A percentile compares a stretch with the other conserved stretches of the same genome.
These are phyloP conservation scores for Wickerhamomyces bovis DNA, from an alignment of 805 yeast genomes.

Conservation along the genomic window DNA sequence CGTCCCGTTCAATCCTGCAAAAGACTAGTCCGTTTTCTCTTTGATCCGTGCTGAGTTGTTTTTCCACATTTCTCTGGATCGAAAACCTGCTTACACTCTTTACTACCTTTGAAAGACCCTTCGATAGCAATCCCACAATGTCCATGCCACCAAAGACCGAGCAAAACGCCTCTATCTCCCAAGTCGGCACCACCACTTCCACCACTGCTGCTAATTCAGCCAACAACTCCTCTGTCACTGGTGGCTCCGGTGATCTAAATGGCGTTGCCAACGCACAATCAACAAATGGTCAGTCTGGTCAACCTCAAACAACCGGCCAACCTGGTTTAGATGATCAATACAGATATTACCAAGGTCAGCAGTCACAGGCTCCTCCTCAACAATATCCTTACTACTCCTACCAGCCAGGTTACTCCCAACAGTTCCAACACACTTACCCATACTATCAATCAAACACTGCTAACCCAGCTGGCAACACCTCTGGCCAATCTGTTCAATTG, in stretches of 20 bases:
- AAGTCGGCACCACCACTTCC: background rate
- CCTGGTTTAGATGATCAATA: slow-evolving; percentile 7
- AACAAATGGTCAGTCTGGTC: slow-evolving; percentile 3
- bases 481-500: slow-evolving; percentile 3
- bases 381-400: slow-evolving; percentile 11
- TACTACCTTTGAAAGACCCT: background rate
- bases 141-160: background rate
- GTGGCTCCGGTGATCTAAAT: slow-evolving; percentile 16
- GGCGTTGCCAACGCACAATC: background rate
- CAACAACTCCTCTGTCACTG: slow-evolving; percentile 23
- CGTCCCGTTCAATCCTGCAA: background rate
- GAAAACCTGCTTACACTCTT: background rate
- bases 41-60: background rate
- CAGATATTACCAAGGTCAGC: slow-evolving; percentile 8
- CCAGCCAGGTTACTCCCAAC: slow-evolving; percentile 11
- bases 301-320: slow-evolving; percentile 3
- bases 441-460: slow-evolving; percentile 16
- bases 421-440: slow-evolving; percentile 16
- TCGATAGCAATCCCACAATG: background rate
- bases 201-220: background rate
- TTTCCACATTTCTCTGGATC: background rate
- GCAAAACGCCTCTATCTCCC: background rate
- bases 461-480: slow-evolving; percentile 2
- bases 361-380: slow-evolving; percentile 7
- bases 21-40: background rate